These are phyloP conservation scores for Corrigiola litoralis DNA, from an alignment of 179 eudicot species.

Conservation along the genomic window DNA sequence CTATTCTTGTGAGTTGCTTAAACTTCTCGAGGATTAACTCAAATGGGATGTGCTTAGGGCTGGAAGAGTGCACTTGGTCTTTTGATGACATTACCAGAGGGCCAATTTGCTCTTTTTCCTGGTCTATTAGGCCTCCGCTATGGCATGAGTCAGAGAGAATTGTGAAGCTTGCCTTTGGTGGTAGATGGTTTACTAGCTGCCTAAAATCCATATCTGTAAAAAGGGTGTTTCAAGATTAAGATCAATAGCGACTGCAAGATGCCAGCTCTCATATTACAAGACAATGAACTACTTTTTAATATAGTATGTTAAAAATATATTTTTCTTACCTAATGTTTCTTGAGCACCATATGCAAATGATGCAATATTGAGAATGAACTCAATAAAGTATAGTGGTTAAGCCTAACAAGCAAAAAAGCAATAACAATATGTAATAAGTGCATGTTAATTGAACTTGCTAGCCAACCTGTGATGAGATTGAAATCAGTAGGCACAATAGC, in stretches of 20 bases:
- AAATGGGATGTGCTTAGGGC: constrained; percentile 23
- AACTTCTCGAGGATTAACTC: constrained; percentile 39
- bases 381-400: too few relatives aligned
- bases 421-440: neutral
- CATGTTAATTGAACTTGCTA: neutral
- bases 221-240: too few relatives aligned
- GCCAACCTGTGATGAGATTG: constrained; percentile 64
- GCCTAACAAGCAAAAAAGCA: too few relatives aligned
- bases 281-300: too few relatives aligned
- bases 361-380: too few relatives aligned
- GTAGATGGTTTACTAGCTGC: constrained; percentile 50
- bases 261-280: too few relatives aligned
- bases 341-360: too few relatives aligned
- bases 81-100: constrained; percentile 22
- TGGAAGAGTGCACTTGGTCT: neutral
- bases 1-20: constrained; percentile 33
- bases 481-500: constrained; percentile 68
- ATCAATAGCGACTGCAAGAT: too few relatives aligned
- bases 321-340: too few relatives aligned
- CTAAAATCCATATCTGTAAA: constrained; percentile 56
- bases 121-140: constrained; percentile 71
- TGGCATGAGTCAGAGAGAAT: constrained; percentile 73
- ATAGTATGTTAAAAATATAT: too few relatives aligned
- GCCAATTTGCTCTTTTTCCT: constrained; percentile 69
- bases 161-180: constrained; percentile 50